Evolutionary conservation across 2,329 filamentous ascomycete species (phyloP), one percentile per base, ranked within the genome.

Genomic region (Calonectria pteridis): DNA sequence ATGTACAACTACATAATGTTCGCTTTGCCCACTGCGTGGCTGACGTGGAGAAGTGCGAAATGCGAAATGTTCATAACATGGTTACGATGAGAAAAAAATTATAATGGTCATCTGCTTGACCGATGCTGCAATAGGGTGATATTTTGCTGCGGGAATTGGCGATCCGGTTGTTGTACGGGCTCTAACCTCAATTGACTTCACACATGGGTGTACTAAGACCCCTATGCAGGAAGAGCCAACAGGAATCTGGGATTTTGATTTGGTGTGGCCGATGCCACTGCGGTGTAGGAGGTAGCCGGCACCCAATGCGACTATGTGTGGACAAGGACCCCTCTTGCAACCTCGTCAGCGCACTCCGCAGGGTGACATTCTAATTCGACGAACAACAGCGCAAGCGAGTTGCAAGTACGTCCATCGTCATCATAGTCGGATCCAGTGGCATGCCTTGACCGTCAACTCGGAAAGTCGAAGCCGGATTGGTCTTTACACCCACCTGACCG

Each of bases 311-410:
- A 67, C 69, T 53, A 33, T 49, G 63, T 31, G 33, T 40, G 40
- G 51, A 28, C 62, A 49, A 16, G 33, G 43, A 20, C 46, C 33
- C 37, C 64, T 40, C 33, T 6, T 51, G 37, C 55, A 35, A 43
- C 67, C 37, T 68, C 55, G 58, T 58, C 65, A 37, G 58, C 46
- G 33, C 50, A 43, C 55, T 50, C 28, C 43, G 13, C 67, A 53
- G 37, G 55, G 67, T 70, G n/a, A 43, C 26, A 46, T 62, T 49
- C 35, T 74, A 77, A 71, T 76, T 75, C 73, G 70, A 77, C 58
- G 43, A 63, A 72, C 76, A 74, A 77, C 75, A 72, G 65, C 69
- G 33, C 55, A 75, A 64, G 68, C 40, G 20, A 50, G n/a, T 69
- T 63, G 43, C 59, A 58, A 33, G 67, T 71, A 72, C 69, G 33